These are phyloP conservation scores for Boletus coccyginus DNA, from an alignment of 768 basidiomycete genomes.

Conservation along the genomic window DNA sequence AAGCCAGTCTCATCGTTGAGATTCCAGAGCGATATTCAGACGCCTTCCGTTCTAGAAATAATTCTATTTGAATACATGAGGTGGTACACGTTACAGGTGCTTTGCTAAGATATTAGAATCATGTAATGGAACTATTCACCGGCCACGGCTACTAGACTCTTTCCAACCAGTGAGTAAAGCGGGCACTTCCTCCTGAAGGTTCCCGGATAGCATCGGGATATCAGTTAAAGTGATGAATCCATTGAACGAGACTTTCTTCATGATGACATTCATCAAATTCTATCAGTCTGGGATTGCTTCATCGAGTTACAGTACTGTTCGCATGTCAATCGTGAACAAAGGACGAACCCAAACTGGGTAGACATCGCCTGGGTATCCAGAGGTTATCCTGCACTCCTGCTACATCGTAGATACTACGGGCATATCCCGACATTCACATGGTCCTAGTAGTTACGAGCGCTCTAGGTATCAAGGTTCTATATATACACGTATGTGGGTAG, in stretches of 20 bases:
- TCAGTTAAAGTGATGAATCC: not conserved
- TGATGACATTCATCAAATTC: not conserved
- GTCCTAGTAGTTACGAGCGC: too few relatives aligned
- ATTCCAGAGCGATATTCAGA: not conserved
- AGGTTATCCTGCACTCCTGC: too few relatives aligned
- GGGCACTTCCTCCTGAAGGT: constrained; percentile 43
- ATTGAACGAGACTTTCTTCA: too few relatives aligned
- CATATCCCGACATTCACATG: too few relatives aligned
- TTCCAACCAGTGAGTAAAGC: constrained; percentile 26
- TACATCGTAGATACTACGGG: too few relatives aligned
- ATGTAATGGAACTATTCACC: not conserved
- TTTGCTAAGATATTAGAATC: not conserved
- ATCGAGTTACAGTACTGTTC: not conserved
- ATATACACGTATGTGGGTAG: too few relatives aligned
- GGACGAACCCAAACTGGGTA: not conserved
- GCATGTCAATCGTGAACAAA: not conserved
- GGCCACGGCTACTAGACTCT: constrained; percentile 6
- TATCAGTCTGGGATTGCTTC: not conserved
- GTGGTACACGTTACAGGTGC: not conserved
- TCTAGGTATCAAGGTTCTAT: too few relatives aligned
- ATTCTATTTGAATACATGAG: not conserved
- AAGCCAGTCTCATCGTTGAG: not conserved
- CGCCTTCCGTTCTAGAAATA: too few relatives aligned
- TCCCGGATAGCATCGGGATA: constrained; percentile 33
- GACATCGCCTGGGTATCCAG: too few relatives aligned